Conservation (phyloP, 495 filamentous ascomycete genomes). For the Schizothecium vesticola region DNA sequence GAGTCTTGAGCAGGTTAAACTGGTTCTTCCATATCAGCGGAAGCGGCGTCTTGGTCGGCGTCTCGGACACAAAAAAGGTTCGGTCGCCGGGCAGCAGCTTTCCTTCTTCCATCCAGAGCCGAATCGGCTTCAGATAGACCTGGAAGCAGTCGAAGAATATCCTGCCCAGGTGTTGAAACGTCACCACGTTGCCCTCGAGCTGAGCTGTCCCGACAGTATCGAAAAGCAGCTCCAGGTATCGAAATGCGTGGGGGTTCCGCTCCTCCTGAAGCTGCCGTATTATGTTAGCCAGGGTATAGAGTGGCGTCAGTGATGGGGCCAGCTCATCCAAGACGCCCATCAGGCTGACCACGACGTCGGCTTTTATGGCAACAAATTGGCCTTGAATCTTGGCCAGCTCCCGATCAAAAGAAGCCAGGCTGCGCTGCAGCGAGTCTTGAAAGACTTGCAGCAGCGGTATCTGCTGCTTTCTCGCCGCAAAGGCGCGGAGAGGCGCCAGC, state of each 20-base stretch:
- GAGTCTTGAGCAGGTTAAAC: constrained; percentile 56
- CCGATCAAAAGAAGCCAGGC: constrained; percentile 40
- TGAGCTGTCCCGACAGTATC: constrained; percentile 63
- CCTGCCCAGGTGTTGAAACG: constrained; percentile 55
- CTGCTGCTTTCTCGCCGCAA: constrained; percentile 26
- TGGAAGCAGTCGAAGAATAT: constrained; percentile 81
- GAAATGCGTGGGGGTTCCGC: constrained; percentile 43
- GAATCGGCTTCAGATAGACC: constrained; percentile 73
- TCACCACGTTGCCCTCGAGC: constrained; percentile 54
- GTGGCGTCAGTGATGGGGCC: constrained; percentile 44
- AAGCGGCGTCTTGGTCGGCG: constrained; percentile 51
- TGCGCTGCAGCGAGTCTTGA: constrained; percentile 38
- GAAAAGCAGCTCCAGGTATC: constrained; percentile 69
- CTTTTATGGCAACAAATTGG: constrained; percentile 36
- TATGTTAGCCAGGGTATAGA: constrained; percentile 50
- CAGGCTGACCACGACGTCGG: constrained; percentile 50
- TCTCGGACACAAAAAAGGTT: constrained; percentile 68
- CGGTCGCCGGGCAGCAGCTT: constrained; percentile 56
- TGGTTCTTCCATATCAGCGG: constrained; percentile 70
- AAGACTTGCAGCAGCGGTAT: constrained; percentile 48
- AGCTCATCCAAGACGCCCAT: constrained; percentile 59
- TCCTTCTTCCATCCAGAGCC: constrained; percentile 80
- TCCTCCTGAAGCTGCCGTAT: constrained; percentile 36
- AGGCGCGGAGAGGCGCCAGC: constrained; percentile 34
- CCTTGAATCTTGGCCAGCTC: constrained; percentile 42